Evolutionary conservation across 2,329 filamentous ascomycete genomes (phyloP).

Genomic region (Pseudogymnoascus sp.): DNA sequence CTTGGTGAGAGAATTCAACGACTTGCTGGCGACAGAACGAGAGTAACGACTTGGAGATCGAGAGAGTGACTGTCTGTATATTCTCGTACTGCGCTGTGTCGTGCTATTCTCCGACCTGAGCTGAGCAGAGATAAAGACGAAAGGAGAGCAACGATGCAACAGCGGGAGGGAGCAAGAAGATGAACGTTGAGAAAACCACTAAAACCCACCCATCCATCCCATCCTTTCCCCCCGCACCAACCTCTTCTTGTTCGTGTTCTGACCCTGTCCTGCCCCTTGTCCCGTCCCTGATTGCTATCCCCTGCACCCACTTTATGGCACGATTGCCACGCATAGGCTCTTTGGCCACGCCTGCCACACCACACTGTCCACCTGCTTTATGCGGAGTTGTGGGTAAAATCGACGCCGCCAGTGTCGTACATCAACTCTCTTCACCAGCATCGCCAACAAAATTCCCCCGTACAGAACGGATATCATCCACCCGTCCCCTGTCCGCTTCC

Average conservation of each 20-base stretch:
- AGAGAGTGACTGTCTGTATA: conserved; percentile 9
- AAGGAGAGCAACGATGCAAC: not conserved
- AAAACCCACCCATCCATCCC: not conserved
- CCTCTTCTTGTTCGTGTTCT: not conserved
- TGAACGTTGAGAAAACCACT: conserved; percentile 9
- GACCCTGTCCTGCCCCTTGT: not conserved
- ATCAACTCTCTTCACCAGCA: not conserved
- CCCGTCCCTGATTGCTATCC: not conserved
- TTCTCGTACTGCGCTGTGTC: not conserved
- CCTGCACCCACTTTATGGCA: not conserved
- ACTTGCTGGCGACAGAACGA: not conserved
- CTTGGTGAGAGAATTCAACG: not conserved
- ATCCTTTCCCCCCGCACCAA: not conserved
- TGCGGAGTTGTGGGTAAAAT: conserved; percentile 5
- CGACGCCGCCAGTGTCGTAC: not conserved
- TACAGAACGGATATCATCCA: not conserved
- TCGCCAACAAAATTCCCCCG: not conserved
- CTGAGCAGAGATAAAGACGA: not conserved
- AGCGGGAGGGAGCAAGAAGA: conserved; percentile 1
- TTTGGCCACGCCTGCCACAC: not conserved
- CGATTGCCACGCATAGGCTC: not conserved
- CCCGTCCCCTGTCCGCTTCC: not conserved
- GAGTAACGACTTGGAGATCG: not conserved
- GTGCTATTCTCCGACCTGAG: not conserved
- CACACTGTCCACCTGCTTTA: not conserved